Percentiles rank a stretch among this genome's conserved stretches.
Evolutionary conservation across 495 filamentous ascomycete species (phyloP).

Genomic region (Hypoxylon cercidicola): DNA sequence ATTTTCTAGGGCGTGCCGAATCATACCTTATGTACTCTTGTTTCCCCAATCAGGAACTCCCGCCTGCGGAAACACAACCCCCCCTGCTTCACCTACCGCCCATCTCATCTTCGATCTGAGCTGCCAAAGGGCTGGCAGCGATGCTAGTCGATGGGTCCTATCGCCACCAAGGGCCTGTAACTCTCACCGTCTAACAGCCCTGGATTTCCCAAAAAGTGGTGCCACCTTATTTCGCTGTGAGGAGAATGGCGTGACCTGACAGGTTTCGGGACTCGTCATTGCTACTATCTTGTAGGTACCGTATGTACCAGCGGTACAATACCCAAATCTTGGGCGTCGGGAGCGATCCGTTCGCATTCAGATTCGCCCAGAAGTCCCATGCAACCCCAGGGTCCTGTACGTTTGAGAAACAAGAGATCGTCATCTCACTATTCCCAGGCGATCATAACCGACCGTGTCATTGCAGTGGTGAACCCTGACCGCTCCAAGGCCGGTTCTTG

Average conservation of each 20-base stretch:
- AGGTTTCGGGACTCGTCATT: conserved; percentile 46
- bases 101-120: conserved; percentile 47
- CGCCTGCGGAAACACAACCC: conserved; percentile 26
- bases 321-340: conserved; percentile 40
- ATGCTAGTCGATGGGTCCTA: conserved; percentile 42
- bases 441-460: conserved; percentile 42
- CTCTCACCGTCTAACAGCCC: conserved; percentile 39
- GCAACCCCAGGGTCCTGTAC: conserved; percentile 37
- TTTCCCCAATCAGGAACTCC: conserved; percentile 40
- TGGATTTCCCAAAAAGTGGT: conserved; percentile 43
- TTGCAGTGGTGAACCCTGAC: conserved; percentile 35
- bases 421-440: conserved; percentile 43
- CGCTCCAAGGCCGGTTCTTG: conserved; percentile 13
- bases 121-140: conserved; percentile 44
- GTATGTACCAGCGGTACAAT: conserved; percentile 30
- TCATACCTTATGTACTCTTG: conserved; percentile 34
- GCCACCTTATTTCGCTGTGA: conserved; percentile 45
- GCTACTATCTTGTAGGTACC: conserved; percentile 7
- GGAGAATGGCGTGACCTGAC: conserved; percentile 46
- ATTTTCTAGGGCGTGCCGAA: conserved; percentile 38
- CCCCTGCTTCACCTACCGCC: conserved; percentile 32
- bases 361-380: conserved; percentile 44
- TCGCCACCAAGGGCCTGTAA: conserved; percentile 40
- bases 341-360: conserved; percentile 45
- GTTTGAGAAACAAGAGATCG: conserved; percentile 44